Conservation (phyloP, 2,329 filamentous ascomycete species). For the Sporothrix inflata region DNA sequence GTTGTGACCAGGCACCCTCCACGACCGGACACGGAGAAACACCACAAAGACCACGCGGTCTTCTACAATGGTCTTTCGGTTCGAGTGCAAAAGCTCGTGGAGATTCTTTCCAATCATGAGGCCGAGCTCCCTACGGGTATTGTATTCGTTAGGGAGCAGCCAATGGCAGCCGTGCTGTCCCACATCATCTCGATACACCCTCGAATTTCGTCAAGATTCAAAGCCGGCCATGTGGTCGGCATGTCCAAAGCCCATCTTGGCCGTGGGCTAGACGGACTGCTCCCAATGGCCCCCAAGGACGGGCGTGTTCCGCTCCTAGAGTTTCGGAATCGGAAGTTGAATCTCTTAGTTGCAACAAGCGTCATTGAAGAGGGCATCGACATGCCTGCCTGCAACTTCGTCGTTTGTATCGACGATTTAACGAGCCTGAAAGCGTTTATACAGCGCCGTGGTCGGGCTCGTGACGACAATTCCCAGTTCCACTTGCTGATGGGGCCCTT, state of each 20-base stretch:
- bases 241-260: slow-evolving; percentile 22
- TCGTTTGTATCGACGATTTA: slow-evolving; percentile 62
- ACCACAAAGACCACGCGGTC: neutral
- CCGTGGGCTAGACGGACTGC: slow-evolving; percentile 36
- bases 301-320: slow-evolving; percentile 47
- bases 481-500: slow-evolving; percentile 48
- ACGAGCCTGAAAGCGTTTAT: slow-evolving; percentile 60
- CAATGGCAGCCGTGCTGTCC: slow-evolving; percentile 62
- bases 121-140: slow-evolving; percentile 57
- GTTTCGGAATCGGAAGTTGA: slow-evolving; percentile 59
- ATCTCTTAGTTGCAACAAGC: slow-evolving; percentile 64
- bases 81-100: slow-evolving; percentile 61
- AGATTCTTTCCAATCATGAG: slow-evolving; percentile 51
- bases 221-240: slow-evolving; percentile 60
- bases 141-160: slow-evolving; percentile 68
- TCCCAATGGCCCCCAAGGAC: slow-evolving; percentile 39
- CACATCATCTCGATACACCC: slow-evolving; percentile 61
- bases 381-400: slow-evolving; percentile 64
- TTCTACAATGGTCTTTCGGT: slow-evolving; percentile 45
- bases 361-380: slow-evolving; percentile 72
- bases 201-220: slow-evolving; percentile 49
- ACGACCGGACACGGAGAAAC: neutral
- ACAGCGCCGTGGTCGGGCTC: slow-evolving; percentile 58
- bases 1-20: slow-evolving; percentile 15
- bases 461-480: slow-evolving; percentile 56